Evolutionary conservation across 2,329 filamentous ascomycete species (phyloP), one percentile per base, ranked within the genome.

Genomic region (Exophiala viscosa): DNA sequence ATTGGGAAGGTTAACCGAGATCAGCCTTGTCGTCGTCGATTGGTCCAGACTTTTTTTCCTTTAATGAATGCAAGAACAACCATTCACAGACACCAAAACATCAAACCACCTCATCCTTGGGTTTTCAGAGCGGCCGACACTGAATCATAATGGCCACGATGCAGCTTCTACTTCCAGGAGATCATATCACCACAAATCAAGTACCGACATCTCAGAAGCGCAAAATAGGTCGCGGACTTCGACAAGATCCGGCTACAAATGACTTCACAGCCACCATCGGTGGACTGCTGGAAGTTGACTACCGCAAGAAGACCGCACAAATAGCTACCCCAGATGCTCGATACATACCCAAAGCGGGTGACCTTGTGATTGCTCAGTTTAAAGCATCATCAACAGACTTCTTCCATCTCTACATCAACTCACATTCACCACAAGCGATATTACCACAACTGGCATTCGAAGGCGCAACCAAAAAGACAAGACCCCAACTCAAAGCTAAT

Each of bases 391-490:
- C 84, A 45, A 76, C 79, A 52, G 93, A 97, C 63, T 80, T 82
- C 67, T 96, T 88, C 77, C 85, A 87, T 70, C 90, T 90, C 69
- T 78, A 80, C 61, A 78, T 97, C 48, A 86, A 88, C 23, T 78
- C 80, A 7, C 74, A 83, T 64, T 80, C 79, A 5, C 72, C 78
- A 1, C 71, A 73, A 55, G 90, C 88, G 1, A 76, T 88, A 14
- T 83, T 97, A 1, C 90, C 88, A 0, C 88, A 95, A 61, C 79
- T 97, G 15, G 83, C 90, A n/a, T 99, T 99, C 69, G 92, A 97
- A 71, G 84, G 85, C 58, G 93, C 90, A 14, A 90, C 87, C 40
- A 93, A 91, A 70, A 97, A 97, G 74, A 96, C 89, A 2, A 81
- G 91, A 1, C 93, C 93, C 0, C 79, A 88, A 59, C 80, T 97